A percentile compares a stretch with the other conserved stretches of the same genome.
Evolutionary conservation across 208 protist genomes (phyloP).

Genomic region (Entamoeba nuttalli): DNA sequence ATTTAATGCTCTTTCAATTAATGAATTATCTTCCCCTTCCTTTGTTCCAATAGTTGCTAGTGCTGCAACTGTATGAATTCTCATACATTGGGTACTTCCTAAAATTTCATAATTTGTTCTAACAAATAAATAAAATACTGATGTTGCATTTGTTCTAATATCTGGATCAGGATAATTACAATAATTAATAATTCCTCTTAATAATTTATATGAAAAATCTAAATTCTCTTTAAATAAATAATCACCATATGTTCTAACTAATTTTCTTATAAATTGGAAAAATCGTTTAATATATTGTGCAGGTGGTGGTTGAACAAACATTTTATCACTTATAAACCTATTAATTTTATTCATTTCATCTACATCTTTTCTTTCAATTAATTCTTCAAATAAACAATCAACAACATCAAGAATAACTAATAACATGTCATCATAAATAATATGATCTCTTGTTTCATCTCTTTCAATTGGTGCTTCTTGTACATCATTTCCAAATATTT

Average conservation of each 20-base stretch:
- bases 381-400: background rate
- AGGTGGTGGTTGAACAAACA: background rate
- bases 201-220: background rate
- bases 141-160: background rate
- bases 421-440: background rate
- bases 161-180: background rate
- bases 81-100: background rate
- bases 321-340: background rate
- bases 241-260: background rate
- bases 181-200: background rate
- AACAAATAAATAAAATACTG: background rate
- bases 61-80: background rate
- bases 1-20: background rate
- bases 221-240: background rate
- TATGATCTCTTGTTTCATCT: background rate
- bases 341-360: background rate
- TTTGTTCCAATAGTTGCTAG: background rate
- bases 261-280: background rate
- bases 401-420: background rate
- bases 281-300: background rate
- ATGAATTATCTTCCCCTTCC: background rate
- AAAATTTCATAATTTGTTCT: background rate
- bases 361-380: background rate
- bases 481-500: background rate
- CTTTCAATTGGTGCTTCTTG: background rate